Conservation (phyloP, 345 rosid species). For the Eucalyptus polybractea region DNA sequence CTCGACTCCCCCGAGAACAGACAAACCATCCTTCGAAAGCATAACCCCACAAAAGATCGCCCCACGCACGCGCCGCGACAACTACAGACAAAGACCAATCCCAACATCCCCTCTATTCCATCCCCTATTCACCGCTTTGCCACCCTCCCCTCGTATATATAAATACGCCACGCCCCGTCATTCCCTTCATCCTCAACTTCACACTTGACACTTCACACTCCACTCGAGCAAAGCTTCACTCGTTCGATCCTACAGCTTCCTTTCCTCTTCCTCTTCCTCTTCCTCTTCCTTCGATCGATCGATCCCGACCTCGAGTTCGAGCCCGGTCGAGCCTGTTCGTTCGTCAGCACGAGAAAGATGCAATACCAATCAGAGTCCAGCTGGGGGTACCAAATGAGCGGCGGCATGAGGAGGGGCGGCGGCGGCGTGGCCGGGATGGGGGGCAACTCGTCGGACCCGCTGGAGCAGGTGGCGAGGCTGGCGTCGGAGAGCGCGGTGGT, state of each 20-base stretch:
- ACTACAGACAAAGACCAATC: conserved; percentile 19
- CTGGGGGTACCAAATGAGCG: neutral
- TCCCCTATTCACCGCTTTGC: neutral
- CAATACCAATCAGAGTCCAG: neutral
- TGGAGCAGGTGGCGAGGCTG: conserved; percentile 33
- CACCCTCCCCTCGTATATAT: neutral
- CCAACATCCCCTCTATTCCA: neutral
- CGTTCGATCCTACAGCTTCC: neutral
- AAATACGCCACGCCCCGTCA: neutral
- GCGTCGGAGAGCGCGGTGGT: conserved; percentile 59
- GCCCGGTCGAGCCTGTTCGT: neutral
- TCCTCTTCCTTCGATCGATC: neutral
- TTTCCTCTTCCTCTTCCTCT: neutral
- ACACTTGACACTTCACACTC: neutral
- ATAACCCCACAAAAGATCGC: neutral
- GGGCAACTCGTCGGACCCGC: conserved; percentile 6
- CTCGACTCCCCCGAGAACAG: neutral
- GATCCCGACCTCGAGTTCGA: neutral
- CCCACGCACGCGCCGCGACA: conserved; percentile 33
- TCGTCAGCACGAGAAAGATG: neutral
- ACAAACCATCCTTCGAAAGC: conserved; percentile 27
- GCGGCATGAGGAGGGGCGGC: neutral
- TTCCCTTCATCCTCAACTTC: neutral
- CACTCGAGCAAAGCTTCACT: neutral
- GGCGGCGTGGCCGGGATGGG: neutral